phyloP scores from a whole-genome alignment of 225 moss, liverwort and hornwort species.

The Climacium dendroides region DNA sequence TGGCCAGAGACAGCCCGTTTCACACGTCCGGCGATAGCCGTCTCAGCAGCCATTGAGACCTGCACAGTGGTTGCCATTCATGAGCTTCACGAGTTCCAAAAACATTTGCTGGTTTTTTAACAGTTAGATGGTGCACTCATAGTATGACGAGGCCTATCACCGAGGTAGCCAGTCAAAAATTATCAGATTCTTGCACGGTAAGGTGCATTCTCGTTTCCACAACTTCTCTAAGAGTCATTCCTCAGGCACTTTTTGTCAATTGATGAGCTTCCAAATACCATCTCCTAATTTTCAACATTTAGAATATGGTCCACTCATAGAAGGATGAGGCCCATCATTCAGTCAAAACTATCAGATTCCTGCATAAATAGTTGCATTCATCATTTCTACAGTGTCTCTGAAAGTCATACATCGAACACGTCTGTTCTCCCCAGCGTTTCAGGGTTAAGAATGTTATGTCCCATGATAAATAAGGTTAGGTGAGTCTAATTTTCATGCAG shows the following conservation, averaged over 20 bases:
- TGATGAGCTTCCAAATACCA: too few species aligned
- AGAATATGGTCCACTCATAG: too few species aligned
- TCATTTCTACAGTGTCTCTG: too few species aligned
- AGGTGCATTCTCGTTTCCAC: background rate
- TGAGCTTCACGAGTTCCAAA: background rate
- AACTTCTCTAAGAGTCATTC: background rate
- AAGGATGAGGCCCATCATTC: too few species aligned
- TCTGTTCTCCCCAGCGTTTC: too few species aligned
- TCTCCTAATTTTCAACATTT: too few species aligned
- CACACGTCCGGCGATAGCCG: slow-evolving; percentile 16
- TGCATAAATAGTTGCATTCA: too few species aligned
- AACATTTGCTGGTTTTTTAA: background rate
- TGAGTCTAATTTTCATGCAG: background rate
- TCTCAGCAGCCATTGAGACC: slow-evolving; percentile 9
- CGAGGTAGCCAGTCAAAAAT: background rate
- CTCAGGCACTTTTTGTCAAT: background rate
- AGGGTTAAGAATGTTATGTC: too few species aligned
- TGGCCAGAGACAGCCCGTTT: slow-evolving; percentile 33
- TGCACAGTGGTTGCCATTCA: background rate
- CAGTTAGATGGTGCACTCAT: background rate
- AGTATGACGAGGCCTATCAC: background rate
- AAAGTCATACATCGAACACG: too few species aligned
- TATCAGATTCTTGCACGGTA: background rate
- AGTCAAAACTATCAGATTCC: too few species aligned
- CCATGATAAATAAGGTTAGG: too few species aligned